Evolutionary conservation across 169 alveolate genomes (phyloP).

Genomic region (Cryptosporidium tyzzeri): DNA sequence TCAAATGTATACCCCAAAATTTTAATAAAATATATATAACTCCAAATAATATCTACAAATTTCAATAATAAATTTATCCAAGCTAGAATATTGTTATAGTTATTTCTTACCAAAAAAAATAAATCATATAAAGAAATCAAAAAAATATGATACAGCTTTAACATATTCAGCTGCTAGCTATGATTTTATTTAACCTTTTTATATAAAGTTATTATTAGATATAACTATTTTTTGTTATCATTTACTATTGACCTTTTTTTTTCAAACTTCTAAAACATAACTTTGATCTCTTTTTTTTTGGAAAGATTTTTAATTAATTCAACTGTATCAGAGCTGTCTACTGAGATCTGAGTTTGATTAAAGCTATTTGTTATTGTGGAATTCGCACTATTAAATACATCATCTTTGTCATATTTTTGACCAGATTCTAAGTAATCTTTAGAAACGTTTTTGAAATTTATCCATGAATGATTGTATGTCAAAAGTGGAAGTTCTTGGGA

Average conservation of each 20-base stretch:
- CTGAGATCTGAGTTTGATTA: neutral
- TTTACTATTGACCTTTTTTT: neutral
- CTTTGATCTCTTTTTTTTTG: neutral
- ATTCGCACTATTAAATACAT: neutral
- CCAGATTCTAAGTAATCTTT: too few species aligned
- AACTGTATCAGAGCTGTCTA: neutral
- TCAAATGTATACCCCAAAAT: too few species aligned
- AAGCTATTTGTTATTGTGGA: too few species aligned
- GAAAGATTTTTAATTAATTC: neutral
- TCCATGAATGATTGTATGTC: conserved; percentile 11
- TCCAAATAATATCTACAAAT: too few species aligned
- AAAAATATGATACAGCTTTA: too few species aligned
- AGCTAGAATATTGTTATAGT: neutral
- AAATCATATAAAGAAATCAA: neutral
- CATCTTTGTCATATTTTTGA: neutral
- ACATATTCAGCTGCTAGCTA: neutral
- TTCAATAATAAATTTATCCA: too few species aligned
- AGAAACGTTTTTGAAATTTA: neutral
- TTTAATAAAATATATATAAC: neutral
- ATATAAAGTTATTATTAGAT: neutral
- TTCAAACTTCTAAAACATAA: neutral
- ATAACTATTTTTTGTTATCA: neutral
- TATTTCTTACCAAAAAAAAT: neutral
- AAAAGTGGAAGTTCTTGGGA: neutral
- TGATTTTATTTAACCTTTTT: neutral